Evolutionary conservation across 2,329 filamentous ascomycete species (phyloP).

Genomic region (Bipolaris victoriae): DNA sequence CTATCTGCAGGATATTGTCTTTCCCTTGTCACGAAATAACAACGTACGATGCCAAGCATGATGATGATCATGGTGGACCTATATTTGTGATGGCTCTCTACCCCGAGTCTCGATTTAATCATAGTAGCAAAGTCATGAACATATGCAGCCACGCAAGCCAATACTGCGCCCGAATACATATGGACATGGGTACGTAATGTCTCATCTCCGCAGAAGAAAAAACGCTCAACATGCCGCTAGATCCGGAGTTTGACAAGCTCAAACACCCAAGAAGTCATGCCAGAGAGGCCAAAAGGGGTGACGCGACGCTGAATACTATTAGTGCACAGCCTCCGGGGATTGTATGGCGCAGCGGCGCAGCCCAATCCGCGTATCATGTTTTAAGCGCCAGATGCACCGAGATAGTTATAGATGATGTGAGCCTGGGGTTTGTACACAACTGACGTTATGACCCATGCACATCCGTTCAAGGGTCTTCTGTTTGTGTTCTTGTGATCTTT

Average conservation of each 20-base stretch:
- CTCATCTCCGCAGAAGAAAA: constrained; percentile 25
- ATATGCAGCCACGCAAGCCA: constrained; percentile 21
- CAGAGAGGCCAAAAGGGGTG: constrained; percentile 25
- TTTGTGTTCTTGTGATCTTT: constrained; percentile 25
- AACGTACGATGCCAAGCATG: neutral
- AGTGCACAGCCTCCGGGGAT: constrained; percentile 30
- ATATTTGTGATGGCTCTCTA: constrained; percentile 3
- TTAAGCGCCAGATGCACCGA: constrained; percentile 20
- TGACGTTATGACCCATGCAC: constrained; percentile 17
- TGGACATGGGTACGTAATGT: constrained; percentile 10
- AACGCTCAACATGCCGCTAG: constrained; percentile 21
- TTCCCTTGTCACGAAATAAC: constrained; percentile 3
- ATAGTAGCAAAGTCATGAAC: neutral
- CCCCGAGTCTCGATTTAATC: neutral
- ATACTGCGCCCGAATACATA: constrained; percentile 16
- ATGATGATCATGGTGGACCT: neutral
- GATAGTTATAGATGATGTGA: constrained; percentile 34
- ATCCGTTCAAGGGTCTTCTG: constrained; percentile 10
- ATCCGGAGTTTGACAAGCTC: constrained; percentile 17
- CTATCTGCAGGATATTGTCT: constrained; percentile 5
- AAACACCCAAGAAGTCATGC: constrained; percentile 16
- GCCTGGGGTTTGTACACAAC: constrained; percentile 1
- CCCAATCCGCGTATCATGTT: constrained; percentile 9
- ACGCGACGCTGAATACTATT: constrained; percentile 23
- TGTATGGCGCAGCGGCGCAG: constrained; percentile 29